Percentiles rank a stretch among this genome's conserved stretches.
phyloP scores from a whole-genome alignment of 495 filamentous ascomycete genomes.

The Aspergillus wentii region DNA sequence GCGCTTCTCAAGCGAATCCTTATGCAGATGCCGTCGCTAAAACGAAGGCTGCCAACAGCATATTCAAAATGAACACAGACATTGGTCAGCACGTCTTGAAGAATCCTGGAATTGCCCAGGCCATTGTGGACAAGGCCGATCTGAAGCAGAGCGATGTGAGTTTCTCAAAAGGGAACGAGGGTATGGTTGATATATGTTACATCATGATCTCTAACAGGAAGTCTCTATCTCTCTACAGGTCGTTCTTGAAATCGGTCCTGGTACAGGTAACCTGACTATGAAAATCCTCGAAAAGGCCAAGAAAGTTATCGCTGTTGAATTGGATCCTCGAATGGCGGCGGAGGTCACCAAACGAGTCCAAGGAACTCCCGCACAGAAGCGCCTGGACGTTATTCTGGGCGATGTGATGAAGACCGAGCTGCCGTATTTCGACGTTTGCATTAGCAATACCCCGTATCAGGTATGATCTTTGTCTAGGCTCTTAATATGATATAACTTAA shows the following conservation, averaged over 20 bases:
- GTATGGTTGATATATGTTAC: background rate
- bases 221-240: slow-evolving; percentile 29
- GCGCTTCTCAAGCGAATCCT: slow-evolving; percentile 44
- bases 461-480: slow-evolving; percentile 22
- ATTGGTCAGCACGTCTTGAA: slow-evolving; percentile 92
- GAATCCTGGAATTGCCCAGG: slow-evolving; percentile 88
- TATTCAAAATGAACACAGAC: slow-evolving; percentile 84
- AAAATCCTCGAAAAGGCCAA: slow-evolving; percentile 83
- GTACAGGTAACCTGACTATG: slow-evolving; percentile 84
- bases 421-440: slow-evolving; percentile 86
- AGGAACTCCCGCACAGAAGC: slow-evolving; percentile 72
- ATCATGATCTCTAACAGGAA: background rate
- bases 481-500: slow-evolving; percentile 4
- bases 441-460: slow-evolving; percentile 91
- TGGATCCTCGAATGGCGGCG: slow-evolving; percentile 94
- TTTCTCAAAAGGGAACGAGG: background rate
- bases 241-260: slow-evolving; percentile 71
- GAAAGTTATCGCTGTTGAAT: slow-evolving; percentile 83
- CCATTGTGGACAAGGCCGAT: slow-evolving; percentile 81
- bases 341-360: slow-evolving; percentile 94
- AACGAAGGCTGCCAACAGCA: slow-evolving; percentile 61
- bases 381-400: slow-evolving; percentile 78
- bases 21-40: slow-evolving; percentile 51
- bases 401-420: slow-evolving; percentile 91
- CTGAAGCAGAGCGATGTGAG: slow-evolving; percentile 82